Conservation (phyloP, 1,284 basidiomycete species). For the Flammula alnicola region DNA sequence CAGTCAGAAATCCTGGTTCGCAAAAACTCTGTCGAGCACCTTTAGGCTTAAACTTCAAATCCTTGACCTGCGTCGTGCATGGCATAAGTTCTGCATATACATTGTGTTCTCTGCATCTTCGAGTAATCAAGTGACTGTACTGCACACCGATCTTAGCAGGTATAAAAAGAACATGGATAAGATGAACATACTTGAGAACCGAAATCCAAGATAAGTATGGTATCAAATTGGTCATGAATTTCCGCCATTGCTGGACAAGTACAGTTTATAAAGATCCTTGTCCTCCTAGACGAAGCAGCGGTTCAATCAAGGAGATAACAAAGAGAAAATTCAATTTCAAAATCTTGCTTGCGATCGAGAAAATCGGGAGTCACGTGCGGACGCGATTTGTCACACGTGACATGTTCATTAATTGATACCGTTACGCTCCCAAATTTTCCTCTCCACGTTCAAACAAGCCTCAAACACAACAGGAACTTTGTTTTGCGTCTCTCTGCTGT, state of each 20-base stretch:
- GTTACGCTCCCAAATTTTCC: no score
- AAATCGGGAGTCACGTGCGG: slow-evolving; percentile 17
- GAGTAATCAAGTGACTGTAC: slow-evolving; percentile 98
- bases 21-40: slow-evolving; percentile 49
- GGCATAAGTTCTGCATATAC: slow-evolving; percentile 99
- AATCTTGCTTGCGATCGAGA: slow-evolving; percentile 4
- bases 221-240: slow-evolving; percentile 96
- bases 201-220: slow-evolving; percentile 97
- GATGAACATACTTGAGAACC: slow-evolving; percentile 82
- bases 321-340: neutral
- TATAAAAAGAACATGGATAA: neutral
- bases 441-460: no score
- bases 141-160: slow-evolving; percentile 37
- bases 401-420: neutral
- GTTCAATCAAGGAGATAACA: no score
- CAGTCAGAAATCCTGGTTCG: neutral
- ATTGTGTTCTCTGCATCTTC: slow-evolving; percentile 97
- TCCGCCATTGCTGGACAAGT: no score
- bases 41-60: slow-evolving; percentile 94
- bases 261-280: no score
- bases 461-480: no score
- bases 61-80: slow-evolving; percentile 91
- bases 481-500: no score
- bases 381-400: slow-evolving; percentile 11
- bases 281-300: no score